Base-by-base conservation (phyloP, 2,329 filamentous ascomycete species). In the Aschersonia sp. region DNA sequence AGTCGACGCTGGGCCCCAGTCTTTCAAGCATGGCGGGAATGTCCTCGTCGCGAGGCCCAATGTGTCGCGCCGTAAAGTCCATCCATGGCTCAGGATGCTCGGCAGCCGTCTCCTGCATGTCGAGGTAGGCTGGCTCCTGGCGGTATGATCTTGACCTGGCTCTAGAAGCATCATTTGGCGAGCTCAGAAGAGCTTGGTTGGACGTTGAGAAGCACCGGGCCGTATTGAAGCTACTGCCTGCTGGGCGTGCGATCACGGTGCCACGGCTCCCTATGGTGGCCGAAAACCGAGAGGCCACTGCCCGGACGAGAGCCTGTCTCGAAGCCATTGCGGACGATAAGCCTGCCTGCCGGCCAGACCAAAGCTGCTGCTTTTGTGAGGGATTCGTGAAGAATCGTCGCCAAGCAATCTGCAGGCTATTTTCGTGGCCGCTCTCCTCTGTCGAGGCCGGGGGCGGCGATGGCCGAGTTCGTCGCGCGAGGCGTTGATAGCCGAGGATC, bases 1-100 rank as follows among this genome's bases (percentile, higher is more conserved):
- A 81, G 51, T 73, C 69, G 8, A 73, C 83, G 0, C 86, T 84
- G 14, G 87, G 86, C 50, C 87, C 81, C 41, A 97, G 72, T 1
- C 75, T 74, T 56, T 81, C 77, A 50, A 95, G 79, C 90, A 97
- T 95, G 58, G 81, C 71, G 54, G 80, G 70, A 1, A 81, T 76
- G 47, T 85, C 81, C 43, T 73, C 68, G 35, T 81, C 73, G 46
- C 83, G 81, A 4, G 88, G 88, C 1, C 89, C 89, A 66, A 95
- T 94, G 66, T 95, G 90, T 45, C 90, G 80, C 49, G 83, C 76
- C 48, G 84, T 73, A 59, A 95, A 94, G 41, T 60, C 54, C 53
- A 49, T 52, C 56, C 55, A 58, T 30, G 56, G 54, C 43, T 52
- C 45, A 11, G 50, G 48, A 45, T 55, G 50, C 44, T 53, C 53